phyloP scores from a whole-genome alignment of 2,329 filamentous ascomycete species.

The Talaromyces sp. region DNA sequence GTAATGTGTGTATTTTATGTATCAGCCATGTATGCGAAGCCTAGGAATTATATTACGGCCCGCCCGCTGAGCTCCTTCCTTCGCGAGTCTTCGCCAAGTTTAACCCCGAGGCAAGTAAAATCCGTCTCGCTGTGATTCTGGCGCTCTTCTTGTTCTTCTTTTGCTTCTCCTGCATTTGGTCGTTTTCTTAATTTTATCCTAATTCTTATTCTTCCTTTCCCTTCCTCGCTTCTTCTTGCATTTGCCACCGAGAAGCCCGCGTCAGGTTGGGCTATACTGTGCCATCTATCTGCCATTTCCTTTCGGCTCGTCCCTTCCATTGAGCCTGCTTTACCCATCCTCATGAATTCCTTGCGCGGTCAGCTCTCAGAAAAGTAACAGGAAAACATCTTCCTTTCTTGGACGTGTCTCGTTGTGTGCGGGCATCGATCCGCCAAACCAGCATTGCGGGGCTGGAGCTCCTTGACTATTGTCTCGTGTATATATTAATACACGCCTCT shows the following conservation, averaged over 20 bases:
- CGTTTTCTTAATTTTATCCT: neutral
- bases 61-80: neutral
- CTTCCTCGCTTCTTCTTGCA: neutral
- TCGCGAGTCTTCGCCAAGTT: no score
- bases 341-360: neutral
- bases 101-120: neutral
- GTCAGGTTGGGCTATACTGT: neutral
- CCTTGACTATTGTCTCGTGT: neutral
- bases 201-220: neutral
- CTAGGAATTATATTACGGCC: neutral
- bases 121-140: neutral
- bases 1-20: neutral
- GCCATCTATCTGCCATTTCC: neutral
- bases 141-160: neutral
- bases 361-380: neutral
- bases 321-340: neutral
- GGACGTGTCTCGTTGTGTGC: neutral
- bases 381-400: neutral
- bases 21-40: neutral
- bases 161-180: neutral
- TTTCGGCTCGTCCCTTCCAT: neutral
- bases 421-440: neutral
- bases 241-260: neutral
- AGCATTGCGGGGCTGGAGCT: neutral
- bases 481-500: neutral